Base-by-base conservation (phyloP, 1,139 yeast genomes). In the Taiozyma sp. region DNA sequence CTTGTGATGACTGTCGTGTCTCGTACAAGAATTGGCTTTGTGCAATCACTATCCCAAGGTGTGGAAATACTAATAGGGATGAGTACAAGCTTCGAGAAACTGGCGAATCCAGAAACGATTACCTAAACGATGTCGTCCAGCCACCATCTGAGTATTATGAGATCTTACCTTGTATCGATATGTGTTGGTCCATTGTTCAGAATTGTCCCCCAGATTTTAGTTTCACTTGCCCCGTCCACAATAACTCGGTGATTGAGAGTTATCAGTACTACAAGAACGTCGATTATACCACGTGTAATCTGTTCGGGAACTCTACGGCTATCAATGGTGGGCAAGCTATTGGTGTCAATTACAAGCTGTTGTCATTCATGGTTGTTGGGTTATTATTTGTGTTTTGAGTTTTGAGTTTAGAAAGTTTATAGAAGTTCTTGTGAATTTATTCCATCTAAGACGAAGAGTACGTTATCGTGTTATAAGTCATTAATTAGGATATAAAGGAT, bases 1-100 rank as follows among this genome's bases (percentile, higher is more conserved):
- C 83, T 0, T 93, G 99, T 62, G 75, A 72, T 13, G 84, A 88
- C 61, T 93, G 99, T 65, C 77, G 79, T 1, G 60, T 67, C 3
- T 75, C 93, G 2, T 93, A 93, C 66, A 83, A 81, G 61, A 77
- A 85, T 61, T 93, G 99, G 99, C 74, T 93, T 21, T 93, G 99
- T 69, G 78, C 96, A 0, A 89, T 88, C 6, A 75, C 90, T 0
- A 87, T 93, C n/a, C 98, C 99, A 0, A 72, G 98, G 37, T 93
- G 99, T 62, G 75, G 85, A 1, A 72, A 86, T 0, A 63, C 67
- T 1, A 66, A 77, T 32, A 65, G 73, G 6, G 62, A 76, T 0
- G 82, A 79, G 16, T 80, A 81, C 62, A 66, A 67, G 32, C 58
- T 63, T 32, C 74, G 96, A 39, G 68, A 69, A 4, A 68, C 68